A percentile compares a stretch with the other conserved stretches of the same genome.
Conservation (phyloP, 345 rosid species). For the Angophora floribunda region DNA sequence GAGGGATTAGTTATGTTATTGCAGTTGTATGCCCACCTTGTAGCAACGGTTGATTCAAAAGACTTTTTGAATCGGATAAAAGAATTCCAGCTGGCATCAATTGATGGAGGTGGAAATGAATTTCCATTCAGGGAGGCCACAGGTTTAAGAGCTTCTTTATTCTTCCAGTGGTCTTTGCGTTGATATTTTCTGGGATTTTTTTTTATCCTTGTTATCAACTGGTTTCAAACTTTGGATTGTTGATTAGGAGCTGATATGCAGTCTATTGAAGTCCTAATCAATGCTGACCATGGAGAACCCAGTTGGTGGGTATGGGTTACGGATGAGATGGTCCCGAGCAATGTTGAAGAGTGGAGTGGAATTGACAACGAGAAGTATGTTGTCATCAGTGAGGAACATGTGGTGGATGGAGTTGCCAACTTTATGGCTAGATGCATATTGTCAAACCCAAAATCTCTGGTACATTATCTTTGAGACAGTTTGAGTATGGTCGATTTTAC, state of each 20-base stretch:
- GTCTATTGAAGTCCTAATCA: conserved; percentile 60
- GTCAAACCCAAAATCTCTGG: conserved; percentile 78
- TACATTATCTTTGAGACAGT: background rate
- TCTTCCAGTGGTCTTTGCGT: background rate
- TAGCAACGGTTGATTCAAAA: conserved; percentile 59
- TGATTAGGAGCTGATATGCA: conserved; percentile 50
- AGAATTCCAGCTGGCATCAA: conserved; percentile 30
- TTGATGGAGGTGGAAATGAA: conserved; percentile 30
- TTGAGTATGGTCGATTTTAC: background rate
- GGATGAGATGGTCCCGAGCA: conserved; percentile 75
- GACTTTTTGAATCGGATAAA: conserved; percentile 57
- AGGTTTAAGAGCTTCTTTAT: conserved; percentile 22
- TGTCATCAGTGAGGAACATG: conserved; percentile 67
- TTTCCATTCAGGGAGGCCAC: conserved; percentile 88
- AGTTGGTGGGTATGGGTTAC: conserved; percentile 99
- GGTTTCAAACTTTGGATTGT: background rate
- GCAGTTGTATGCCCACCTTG: conserved; percentile 57
- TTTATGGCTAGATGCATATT: conserved; percentile 89
- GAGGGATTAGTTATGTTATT: background rate
- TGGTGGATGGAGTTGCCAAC: conserved; percentile 83
- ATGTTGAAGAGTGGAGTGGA: conserved; percentile 65
- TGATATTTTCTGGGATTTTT: background rate
- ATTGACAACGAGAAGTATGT: conserved; percentile 77
- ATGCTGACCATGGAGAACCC: conserved; percentile 61
- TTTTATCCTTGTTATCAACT: background rate